Base-by-base conservation (phyloP, 2,329 filamentous ascomycete species). In the Teratosphaeria viscida region DNA sequence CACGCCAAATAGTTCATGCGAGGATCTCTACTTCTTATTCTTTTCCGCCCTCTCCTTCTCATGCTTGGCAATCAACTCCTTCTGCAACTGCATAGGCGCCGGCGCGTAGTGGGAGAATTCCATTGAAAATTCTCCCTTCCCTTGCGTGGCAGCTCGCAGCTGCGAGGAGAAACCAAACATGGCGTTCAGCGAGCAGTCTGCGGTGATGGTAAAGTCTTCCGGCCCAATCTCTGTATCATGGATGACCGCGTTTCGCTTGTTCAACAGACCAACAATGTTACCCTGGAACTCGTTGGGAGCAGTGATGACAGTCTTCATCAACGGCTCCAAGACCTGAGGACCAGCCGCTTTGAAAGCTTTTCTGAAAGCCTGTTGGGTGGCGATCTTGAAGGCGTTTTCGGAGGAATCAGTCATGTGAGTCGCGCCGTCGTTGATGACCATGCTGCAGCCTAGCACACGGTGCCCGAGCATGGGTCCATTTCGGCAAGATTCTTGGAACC, bases 81-180 rank as follows among this genome's bases (percentile, higher is more conserved):
- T 88, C 87, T 99, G 94, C 74, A 97, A 74, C 72, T 97, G 92
- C 68, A 85, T 84, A 55, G 92, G 88, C 61, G 94, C 90, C 57
- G 90, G 81, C 57, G 89, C 85, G 71, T 99, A 99, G 78, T 97
- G 94, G 75, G 89, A 94, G 71, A 99, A 99, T 77, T 99, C 94
- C 94, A 99, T 97, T 70, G 84, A 88, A 73, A 96, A 99, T 79
- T 99, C 94, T 70, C 94, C 94, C 82, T 99, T 99, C 63, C 94
- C 94, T 78, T 99, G 94, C 2, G 92, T 97, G 26, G 92, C 89
- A 14, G 94, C 94, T 68, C 94, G 84, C 66, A 99, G 77, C 76
- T 96, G 89, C 52, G 87, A 89, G 70, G 87, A 92, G 78, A 99
- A 97, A 64, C 94, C 94, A 74, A 99, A 99, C 94, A 99, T 99